Base-by-base conservation (phyloP, 305 asterid species). In the Solanum hybrid region DNA sequence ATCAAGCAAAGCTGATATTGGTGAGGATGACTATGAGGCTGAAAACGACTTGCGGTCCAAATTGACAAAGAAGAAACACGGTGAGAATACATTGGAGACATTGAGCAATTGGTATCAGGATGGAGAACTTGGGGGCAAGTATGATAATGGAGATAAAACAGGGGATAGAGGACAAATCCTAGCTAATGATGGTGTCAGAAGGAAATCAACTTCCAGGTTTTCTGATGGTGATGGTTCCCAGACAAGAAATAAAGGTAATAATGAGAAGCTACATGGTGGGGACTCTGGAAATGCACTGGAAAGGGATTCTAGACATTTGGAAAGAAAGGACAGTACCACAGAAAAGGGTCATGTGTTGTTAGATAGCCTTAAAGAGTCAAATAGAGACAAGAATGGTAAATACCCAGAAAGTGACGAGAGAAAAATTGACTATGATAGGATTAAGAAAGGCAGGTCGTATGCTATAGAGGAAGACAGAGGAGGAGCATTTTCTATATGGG, bases 91-190 rank as follows among this genome's bases (percentile, higher is more conserved):
- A 10, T 90, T 98, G 91, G 98, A 96, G 92, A 96, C 92, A 51
- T 92, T 96, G 92, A 93, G 98, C 91, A 93, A 95, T 93, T 96
- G 98, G 98, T 95, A 96, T 91, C 96, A 93, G 90, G 99, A 96
- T 92, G 98, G 97, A 80, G 98, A 97, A 90, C 92, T 89, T 88
- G 98, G 95, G 78, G 89, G 90, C 87, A 96, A 93, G 91, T 76
- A 87, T 90, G 98, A 94, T 17, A 89, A 88, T 84, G 95, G 92
- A 73, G 95, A 93, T 73, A 94, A 92, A 91, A 88, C 92, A 91
- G 96, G 90, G 92, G 92, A 91, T 92, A 84, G 75, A 84, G 94
- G 92, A 31, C 69, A 40, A 40, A 81, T 90, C 90, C 93, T 89
- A 90, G 92, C 93, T 91, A 95, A 94, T 92, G 98, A 93, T 34